Conservation (phyloP, 148 eudicot genomes). For the Cornus suecica region DNA sequence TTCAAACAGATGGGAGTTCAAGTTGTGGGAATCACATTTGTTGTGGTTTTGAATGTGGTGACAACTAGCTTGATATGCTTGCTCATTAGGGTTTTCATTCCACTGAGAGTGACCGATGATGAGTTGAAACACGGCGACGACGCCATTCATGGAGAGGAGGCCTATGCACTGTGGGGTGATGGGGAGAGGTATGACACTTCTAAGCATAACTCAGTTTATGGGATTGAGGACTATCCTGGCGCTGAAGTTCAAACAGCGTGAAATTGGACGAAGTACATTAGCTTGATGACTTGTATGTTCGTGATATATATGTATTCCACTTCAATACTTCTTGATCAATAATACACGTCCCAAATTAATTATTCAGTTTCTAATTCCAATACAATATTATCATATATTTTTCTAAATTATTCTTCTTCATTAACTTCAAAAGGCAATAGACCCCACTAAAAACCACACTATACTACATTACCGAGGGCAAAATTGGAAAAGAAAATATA, state of each 20-base stretch:
- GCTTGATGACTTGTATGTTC: too few relatives aligned
- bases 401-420: too few relatives aligned
- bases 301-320: neutral
- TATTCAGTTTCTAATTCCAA: too few relatives aligned
- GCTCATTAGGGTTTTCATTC: constrained; percentile 29
- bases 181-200: constrained; percentile 39
- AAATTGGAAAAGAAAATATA: too few relatives aligned
- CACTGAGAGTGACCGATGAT: constrained; percentile 34
- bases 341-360: too few relatives aligned
- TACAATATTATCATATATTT: too few relatives aligned
- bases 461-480: too few relatives aligned
- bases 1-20: constrained; percentile 33
- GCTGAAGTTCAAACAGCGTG: neutral
- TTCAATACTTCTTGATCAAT: neutral
- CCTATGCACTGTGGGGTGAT: constrained; percentile 47
- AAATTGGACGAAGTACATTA: too few relatives aligned
- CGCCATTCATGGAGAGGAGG: constrained; percentile 39
- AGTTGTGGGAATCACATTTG: constrained; percentile 23
- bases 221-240: neutral
- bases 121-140: constrained; percentile 29
- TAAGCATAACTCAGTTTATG: constrained; percentile 14
- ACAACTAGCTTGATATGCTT: constrained; percentile 32
- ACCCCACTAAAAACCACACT: too few relatives aligned
- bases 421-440: too few relatives aligned
- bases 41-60: constrained; percentile 20